These are phyloP conservation scores for Fomitopsis betulina DNA, from an alignment of 1,284 basidiomycete species.

Conservation along the genomic window DNA sequence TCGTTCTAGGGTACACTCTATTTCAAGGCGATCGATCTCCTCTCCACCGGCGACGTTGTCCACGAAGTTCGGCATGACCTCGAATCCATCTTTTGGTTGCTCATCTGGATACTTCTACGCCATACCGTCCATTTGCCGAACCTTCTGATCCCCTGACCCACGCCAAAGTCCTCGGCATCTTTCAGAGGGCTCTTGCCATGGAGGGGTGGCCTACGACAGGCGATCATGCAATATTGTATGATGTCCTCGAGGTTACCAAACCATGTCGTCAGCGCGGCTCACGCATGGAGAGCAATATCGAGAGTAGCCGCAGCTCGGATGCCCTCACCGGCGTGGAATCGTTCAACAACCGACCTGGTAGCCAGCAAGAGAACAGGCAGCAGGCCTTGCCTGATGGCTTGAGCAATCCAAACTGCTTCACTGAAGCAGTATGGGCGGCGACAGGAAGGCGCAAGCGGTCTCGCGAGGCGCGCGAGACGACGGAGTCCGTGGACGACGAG, in stretches of 20 bases:
- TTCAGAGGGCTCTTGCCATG: not conserved
- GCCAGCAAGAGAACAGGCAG: not conserved
- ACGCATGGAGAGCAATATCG: not conserved
- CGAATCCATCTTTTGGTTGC: slow-evolving; percentile 15
- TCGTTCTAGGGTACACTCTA: slow-evolving; percentile 10
- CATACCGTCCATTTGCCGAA: no score
- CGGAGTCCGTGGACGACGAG: not conserved
- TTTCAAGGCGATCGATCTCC: slow-evolving; percentile 10
- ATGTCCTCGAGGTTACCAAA: no score
- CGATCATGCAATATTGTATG: no score
- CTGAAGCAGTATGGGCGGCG: not conserved
- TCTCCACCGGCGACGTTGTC: not conserved
- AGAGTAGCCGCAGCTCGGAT: not conserved
- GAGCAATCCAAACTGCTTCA: no score
- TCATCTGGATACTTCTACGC: slow-evolving; percentile 7
- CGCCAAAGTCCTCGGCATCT: not conserved
- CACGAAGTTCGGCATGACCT: slow-evolving; percentile 13
- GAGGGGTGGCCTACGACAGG: not conserved
- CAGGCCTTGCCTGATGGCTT: no score
- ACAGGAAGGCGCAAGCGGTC: not conserved
- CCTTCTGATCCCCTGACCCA: not conserved
- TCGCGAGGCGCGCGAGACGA: not conserved
- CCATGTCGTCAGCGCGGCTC: no score
- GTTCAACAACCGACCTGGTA: not conserved
- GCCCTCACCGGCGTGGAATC: no score